Conservation (phyloP, 2,329 filamentous ascomycete species). For the Ophiostoma sp. region DNA sequence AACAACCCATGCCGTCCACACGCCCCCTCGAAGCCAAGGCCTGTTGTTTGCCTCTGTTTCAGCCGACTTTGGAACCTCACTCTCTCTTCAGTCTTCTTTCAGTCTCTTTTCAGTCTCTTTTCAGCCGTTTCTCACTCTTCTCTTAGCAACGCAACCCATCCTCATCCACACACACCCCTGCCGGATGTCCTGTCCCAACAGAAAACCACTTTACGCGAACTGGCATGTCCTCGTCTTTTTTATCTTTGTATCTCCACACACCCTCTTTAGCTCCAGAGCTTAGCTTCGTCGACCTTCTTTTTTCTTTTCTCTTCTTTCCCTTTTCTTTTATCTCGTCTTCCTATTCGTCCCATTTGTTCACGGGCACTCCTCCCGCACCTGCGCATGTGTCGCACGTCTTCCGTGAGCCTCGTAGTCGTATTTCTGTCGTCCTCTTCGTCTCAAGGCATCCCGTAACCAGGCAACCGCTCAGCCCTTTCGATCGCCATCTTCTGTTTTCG, state of each 20-base stretch:
- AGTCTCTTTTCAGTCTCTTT: neutral
- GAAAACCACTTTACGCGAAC: conserved; percentile 17
- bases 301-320: neutral
- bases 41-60: conserved; percentile 13
- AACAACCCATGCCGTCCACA: neutral
- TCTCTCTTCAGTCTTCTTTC: neutral
- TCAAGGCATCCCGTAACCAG: conserved; percentile 12
- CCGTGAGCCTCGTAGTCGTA: neutral
- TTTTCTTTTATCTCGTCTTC: neutral
- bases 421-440: neutral
- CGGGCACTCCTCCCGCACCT: neutral
- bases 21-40: neutral
- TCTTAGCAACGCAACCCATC: neutral
- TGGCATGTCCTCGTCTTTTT: neutral
- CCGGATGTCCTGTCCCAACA: neutral
- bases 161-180: neutral
- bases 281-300: conserved; percentile 1
- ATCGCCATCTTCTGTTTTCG: neutral
- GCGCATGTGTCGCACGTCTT: neutral
- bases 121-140: neutral
- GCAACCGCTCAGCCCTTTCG: neutral
- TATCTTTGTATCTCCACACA: neutral
- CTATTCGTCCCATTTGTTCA: neutral
- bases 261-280: neutral
- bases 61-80: neutral